These are phyloP conservation scores for Chrysosporium queenslandicum DNA, from an alignment of 2,329 filamentous ascomycete genomes.

Conservation along the genomic window DNA sequence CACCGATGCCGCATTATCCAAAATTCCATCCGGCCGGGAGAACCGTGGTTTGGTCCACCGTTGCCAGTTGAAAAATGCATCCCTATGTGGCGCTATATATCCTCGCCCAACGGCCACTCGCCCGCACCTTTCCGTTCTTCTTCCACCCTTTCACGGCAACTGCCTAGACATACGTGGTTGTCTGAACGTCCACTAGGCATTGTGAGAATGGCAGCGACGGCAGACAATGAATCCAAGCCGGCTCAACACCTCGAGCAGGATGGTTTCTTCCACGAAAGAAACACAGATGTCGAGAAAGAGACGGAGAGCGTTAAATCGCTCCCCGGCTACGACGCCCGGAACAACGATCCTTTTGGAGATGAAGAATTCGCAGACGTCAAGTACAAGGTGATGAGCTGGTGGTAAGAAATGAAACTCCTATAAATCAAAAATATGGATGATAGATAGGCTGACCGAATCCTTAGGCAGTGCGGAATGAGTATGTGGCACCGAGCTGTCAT, in stretches of 20 bases:
- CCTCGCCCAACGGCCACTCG: neutral
- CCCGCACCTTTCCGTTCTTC: neutral
- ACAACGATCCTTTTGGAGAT: conserved; percentile 32
- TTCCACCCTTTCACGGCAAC: neutral
- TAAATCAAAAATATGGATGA: neutral
- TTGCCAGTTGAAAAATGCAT: neutral
- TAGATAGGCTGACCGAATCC: neutral
- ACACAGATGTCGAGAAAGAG: conserved; percentile 1
- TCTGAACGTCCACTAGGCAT: neutral
- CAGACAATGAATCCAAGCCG: neutral
- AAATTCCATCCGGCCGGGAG: neutral
- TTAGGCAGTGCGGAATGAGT: conserved; percentile 38
- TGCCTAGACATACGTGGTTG: neutral
- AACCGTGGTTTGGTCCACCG: neutral
- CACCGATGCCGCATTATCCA: too few relatives aligned
- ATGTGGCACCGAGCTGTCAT: conserved; percentile 13
- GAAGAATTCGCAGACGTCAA: conserved; percentile 38
- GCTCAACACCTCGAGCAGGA: neutral
- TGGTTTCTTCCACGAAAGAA: neutral
- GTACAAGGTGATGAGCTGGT: conserved; percentile 45
- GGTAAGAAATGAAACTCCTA: conserved; percentile 23
- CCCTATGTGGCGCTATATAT: neutral
- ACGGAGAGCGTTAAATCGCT: conserved; percentile 2
- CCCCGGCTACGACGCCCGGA: conserved; percentile 19
- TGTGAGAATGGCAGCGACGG: neutral